phyloP scores from a whole-genome alignment of 306 rosid genomes.

The Cajanus cajan region DNA sequence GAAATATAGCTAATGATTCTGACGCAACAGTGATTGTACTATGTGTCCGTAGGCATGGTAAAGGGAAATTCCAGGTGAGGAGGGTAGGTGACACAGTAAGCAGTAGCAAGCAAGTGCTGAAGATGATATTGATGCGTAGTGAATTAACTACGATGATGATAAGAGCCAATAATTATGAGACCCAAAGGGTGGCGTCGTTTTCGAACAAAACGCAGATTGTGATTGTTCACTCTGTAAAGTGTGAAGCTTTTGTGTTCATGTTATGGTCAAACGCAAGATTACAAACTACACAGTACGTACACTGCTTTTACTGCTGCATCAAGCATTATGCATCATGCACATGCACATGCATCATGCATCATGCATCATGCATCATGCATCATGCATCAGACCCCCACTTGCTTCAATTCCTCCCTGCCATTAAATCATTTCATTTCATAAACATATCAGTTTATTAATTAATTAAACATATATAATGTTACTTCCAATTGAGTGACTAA shows the following conservation, averaged over 20 bases:
- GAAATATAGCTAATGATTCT: background rate
- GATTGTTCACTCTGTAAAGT: constrained; percentile 28
- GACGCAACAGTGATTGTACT: constrained; percentile 23
- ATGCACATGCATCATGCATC: constrained; percentile 14
- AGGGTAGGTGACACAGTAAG: constrained; percentile 27
- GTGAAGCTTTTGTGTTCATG: constrained; percentile 18
- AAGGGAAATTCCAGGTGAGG: constrained; percentile 11
- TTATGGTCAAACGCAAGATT: constrained; percentile 38
- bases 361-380: constrained; percentile 7
- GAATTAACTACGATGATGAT: no score
- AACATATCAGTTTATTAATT: no score
- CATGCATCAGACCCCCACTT: constrained; percentile 27
- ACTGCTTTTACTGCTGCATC: constrained; percentile 25
- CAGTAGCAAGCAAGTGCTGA: background rate
- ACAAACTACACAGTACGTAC: constrained; percentile 24
- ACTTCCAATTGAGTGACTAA: no score
- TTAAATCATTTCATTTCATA: no score
- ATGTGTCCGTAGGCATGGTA: constrained; percentile 16
- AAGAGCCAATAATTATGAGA: no score
- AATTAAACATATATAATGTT: no score
- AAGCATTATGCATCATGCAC: no score
- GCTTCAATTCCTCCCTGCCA: no score
- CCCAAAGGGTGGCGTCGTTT: constrained; percentile 19
- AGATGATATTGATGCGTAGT: no score
- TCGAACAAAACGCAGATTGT: constrained; percentile 36